phyloP scores from a whole-genome alignment of 2,329 filamentous ascomycete species.

The Ceratocystis papillata region DNA sequence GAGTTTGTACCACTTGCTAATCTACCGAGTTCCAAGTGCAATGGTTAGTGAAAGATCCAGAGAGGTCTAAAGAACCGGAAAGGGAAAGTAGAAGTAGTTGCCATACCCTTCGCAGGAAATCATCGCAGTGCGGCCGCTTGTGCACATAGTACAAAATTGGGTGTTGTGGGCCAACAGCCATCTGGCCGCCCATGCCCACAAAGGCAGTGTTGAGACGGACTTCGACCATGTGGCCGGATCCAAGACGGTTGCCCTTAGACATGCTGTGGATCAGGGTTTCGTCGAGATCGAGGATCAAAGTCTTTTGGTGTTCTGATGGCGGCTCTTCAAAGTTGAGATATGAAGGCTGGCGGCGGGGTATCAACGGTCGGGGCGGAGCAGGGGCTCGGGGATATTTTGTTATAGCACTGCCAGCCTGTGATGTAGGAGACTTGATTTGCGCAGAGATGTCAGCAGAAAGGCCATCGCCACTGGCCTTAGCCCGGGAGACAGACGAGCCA shows the following conservation, averaged over 20 bases:
- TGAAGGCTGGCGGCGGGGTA: constrained; percentile 80
- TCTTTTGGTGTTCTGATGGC: constrained; percentile 62
- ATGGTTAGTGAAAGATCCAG: constrained; percentile 26
- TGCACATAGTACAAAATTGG: constrained; percentile 98
- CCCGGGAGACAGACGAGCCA: constrained; percentile 28
- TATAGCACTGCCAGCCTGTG: constrained; percentile 56
- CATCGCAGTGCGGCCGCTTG: constrained; percentile 92
- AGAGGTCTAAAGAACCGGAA: neutral
- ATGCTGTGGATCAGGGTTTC: constrained; percentile 97
- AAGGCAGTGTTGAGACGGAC: constrained; percentile 71
- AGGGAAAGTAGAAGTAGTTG: neutral
- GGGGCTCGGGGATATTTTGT: constrained; percentile 87
- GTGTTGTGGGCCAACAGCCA: constrained; percentile 69
- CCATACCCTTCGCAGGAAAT: constrained; percentile 74
- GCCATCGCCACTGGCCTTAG: constrained; percentile 18
- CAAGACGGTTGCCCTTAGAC: constrained; percentile 91
- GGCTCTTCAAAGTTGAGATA: constrained; percentile 57
- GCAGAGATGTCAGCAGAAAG: constrained; percentile 49
- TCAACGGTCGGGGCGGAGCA: constrained; percentile 76
- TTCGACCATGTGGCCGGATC: constrained; percentile 96
- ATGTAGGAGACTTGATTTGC: constrained; percentile 87
- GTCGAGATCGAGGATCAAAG: constrained; percentile 86
- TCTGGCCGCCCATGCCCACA: constrained; percentile 55
- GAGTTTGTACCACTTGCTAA: constrained; percentile 96
- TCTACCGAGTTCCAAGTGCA: constrained; percentile 35